Conservation (phyloP, 441 rosid genomes). For the Geranium incanum region DNA sequence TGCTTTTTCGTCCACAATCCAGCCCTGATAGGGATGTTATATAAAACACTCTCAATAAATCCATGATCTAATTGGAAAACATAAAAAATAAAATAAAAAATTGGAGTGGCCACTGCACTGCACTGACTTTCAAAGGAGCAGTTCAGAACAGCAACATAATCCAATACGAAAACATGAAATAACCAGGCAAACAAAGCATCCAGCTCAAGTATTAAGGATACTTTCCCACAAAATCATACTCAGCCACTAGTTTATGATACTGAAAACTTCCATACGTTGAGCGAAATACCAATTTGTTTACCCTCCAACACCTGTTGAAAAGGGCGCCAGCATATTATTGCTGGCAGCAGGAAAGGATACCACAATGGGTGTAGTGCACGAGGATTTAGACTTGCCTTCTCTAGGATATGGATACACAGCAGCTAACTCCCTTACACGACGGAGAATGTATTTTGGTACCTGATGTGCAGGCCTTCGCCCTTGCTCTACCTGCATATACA, state of each 20-base stretch:
- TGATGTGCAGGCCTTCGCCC: slow-evolving; percentile 5
- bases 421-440: slow-evolving; percentile 5
- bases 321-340: background rate
- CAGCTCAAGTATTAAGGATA: background rate
- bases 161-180: background rate
- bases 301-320: slow-evolving; percentile 8
- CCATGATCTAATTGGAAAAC: background rate
- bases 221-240: background rate
- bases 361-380: background rate
- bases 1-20: background rate
- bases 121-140: too few relatives aligned
- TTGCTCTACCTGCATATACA: background rate
- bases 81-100: too few relatives aligned
- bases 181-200: background rate
- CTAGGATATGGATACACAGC: slow-evolving; percentile 8
- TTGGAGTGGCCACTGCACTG: too few relatives aligned
- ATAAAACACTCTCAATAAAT: background rate
- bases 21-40: background rate
- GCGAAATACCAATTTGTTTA: background rate
- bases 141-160: background rate
- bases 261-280: background rate
- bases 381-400: background rate
- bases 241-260: background rate
- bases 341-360: background rate
- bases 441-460: background rate